Evolutionary conservation across 2,329 filamentous ascomycete species (phyloP).

Genomic region (Cryphonectria radicalis): DNA sequence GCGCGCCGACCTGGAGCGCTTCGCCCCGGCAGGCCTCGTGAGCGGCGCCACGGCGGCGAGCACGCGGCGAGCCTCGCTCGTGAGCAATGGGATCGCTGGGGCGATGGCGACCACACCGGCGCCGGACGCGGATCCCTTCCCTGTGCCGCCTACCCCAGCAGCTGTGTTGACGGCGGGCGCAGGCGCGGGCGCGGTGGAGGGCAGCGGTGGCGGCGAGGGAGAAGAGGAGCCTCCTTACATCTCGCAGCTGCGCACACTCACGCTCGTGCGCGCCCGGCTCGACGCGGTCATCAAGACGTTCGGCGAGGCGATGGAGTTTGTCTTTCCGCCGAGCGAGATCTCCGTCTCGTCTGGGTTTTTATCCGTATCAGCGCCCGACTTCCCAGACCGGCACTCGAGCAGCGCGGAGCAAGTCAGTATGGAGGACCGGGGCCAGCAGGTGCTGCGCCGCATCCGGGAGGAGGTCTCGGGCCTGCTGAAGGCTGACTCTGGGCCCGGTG

Average conservation of each 20-base stretch:
- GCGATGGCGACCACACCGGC: slow-evolving; percentile 31
- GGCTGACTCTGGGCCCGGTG: slow-evolving; percentile 35
- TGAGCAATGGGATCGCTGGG: slow-evolving; percentile 30
- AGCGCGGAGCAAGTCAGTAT: slow-evolving; percentile 64
- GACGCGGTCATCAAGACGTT: slow-evolving; percentile 91
- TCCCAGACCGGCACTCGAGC: slow-evolving; percentile 37
- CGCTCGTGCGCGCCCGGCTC: slow-evolving; percentile 79
- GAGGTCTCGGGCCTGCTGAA: slow-evolving; percentile 74
- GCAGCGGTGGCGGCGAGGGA: slow-evolving; percentile 18
- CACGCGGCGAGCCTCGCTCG: slow-evolving; percentile 30
- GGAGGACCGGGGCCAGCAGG: slow-evolving; percentile 85
- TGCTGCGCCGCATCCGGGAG: slow-evolving; percentile 69
- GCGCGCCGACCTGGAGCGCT: slow-evolving; percentile 71
- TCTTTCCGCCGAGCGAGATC: slow-evolving; percentile 84
- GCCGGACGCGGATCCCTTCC: slow-evolving; percentile 21
- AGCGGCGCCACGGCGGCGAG: slow-evolving; percentile 35
- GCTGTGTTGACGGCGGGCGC: slow-evolving; percentile 7
- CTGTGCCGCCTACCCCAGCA: slow-evolving; percentile 28
- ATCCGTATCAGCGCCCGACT: slow-evolving; percentile 83
- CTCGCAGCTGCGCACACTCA: slow-evolving; percentile 78
- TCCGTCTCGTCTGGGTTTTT: slow-evolving; percentile 85
- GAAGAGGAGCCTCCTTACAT: slow-evolving; percentile 68
- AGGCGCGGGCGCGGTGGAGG: no score
- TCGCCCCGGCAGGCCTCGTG: slow-evolving; percentile 61
- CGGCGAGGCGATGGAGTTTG: slow-evolving; percentile 94